These are phyloP conservation scores for Ceratocystis alfenasii DNA, from an alignment of 2,329 filamentous ascomycete genomes.

Conservation along the genomic window DNA sequence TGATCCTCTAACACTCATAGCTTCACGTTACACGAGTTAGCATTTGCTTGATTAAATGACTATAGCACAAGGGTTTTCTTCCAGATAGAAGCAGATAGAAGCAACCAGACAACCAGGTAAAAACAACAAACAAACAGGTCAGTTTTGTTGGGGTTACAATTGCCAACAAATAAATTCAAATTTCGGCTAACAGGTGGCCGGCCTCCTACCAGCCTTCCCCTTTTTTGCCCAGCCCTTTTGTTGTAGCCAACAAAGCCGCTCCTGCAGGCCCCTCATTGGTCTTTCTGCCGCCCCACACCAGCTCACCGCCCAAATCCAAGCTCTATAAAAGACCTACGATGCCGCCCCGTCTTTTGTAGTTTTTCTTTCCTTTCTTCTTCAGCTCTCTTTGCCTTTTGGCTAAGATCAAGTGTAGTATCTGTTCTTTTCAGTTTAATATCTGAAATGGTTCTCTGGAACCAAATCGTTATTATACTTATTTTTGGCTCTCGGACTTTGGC, in stretches of 20 bases:
- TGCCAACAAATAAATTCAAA: not conserved
- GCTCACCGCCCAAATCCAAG: not conserved
- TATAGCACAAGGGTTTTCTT: not conserved
- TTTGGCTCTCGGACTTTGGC: constrained; percentile 27
- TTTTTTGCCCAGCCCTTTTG: not conserved
- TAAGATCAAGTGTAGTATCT: constrained; percentile 96
- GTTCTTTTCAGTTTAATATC: constrained; percentile 97
- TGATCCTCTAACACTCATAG: not conserved
- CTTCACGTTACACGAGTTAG: not conserved
- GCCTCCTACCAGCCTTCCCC: not conserved
- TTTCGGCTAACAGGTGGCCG: not conserved
- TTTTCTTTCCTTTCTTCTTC: constrained; percentile 22
- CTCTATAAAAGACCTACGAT: constrained; percentile 14
- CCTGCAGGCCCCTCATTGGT: not conserved
- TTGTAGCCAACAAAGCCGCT: not conserved
- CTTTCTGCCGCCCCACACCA: not conserved
- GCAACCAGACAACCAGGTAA: not conserved
- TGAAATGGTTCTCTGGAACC: constrained; percentile 66
- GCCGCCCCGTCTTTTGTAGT: constrained; percentile 7
- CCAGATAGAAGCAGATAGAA: not conserved
- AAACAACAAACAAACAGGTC: not conserved
- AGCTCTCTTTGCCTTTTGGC: constrained; percentile 39
- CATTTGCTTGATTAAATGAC: not conserved
- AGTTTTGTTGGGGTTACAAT: not conserved
- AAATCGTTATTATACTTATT: constrained; percentile 76